phyloP scores from a whole-genome alignment of 164 flowering plant genomes.

The Liquidambar formosana region DNA sequence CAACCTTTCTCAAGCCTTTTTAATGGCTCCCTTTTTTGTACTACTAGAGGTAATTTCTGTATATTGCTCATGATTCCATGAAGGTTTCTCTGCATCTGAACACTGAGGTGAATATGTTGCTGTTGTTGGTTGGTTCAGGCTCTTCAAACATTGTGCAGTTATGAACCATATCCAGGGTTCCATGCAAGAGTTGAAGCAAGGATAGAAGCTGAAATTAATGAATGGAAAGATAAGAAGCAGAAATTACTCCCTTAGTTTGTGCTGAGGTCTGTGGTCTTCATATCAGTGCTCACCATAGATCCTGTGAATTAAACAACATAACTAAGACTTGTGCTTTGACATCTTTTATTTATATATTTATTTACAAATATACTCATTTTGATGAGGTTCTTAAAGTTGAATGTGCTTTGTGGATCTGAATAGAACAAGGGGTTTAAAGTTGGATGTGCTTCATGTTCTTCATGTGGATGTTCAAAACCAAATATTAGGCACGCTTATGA shows the following conservation, averaged over 20 bases:
- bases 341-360: no score
- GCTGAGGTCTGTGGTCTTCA: background rate
- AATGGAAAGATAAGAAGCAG: constrained; percentile 33
- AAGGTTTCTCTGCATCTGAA: background rate
- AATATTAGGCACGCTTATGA: no score
- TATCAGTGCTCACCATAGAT: background rate
- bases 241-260: constrained; percentile 11
- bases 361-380: no score
- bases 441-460: no score
- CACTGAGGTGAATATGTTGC: background rate
- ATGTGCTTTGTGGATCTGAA: no score
- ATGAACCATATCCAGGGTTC: constrained; percentile 40
- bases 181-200: constrained; percentile 31
- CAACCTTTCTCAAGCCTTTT: constrained; percentile 61
- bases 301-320: background rate
- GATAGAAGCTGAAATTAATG: constrained; percentile 23
- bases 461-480: no score
- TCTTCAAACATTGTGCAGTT: constrained; percentile 26
- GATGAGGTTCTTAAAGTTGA: no score
- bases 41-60: constrained; percentile 52
- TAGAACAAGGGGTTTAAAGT: no score
- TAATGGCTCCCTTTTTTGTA: constrained; percentile 74
- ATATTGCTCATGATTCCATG: background rate
- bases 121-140: constrained; percentile 24
- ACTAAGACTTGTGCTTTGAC: background rate